phyloP scores from a whole-genome alignment of 2,329 filamentous ascomycete species.

The Fusarium virguliforme region DNA sequence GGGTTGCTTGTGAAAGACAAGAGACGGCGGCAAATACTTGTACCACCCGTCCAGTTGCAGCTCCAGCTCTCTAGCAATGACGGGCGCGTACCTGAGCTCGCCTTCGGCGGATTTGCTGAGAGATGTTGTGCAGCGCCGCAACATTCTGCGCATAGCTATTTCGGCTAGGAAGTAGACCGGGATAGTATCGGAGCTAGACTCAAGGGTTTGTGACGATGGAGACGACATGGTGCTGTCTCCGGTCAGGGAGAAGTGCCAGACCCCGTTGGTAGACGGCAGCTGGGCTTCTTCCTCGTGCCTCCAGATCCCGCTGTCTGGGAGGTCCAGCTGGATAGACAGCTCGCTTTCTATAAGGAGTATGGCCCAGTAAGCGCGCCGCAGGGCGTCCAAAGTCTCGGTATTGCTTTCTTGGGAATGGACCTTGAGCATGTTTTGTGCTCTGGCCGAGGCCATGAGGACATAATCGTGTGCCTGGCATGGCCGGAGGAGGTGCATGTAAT shows the following conservation, averaged over 20 bases:
- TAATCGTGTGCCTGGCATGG: slow-evolving; percentile 22
- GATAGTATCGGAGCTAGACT: slow-evolving; percentile 19
- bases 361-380: slow-evolving; percentile 19
- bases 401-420: neutral
- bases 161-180: slow-evolving; percentile 54
- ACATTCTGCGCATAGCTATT: slow-evolving; percentile 55
- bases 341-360: slow-evolving; percentile 22
- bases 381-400: neutral
- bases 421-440: slow-evolving; percentile 17
- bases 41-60: slow-evolving; percentile 57
- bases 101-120: slow-evolving; percentile 40
- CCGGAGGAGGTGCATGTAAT: slow-evolving; percentile 7
- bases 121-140: slow-evolving; percentile 52
- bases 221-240: slow-evolving; percentile 6
- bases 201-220: slow-evolving; percentile 12
- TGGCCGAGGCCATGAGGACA: slow-evolving; percentile 5
- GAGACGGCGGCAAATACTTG: slow-evolving; percentile 43
- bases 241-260: slow-evolving; percentile 1
- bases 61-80: slow-evolving; percentile 53
- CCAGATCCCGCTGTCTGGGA: slow-evolving; percentile 18
- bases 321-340: slow-evolving; percentile 11
- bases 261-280: slow-evolving; percentile 11
- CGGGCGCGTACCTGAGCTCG: slow-evolving; percentile 48
- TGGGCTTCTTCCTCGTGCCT: slow-evolving; percentile 12
- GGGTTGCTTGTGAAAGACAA: slow-evolving; percentile 6